Base-by-base conservation (phyloP, 2,329 filamentous ascomycete genomes). In the Triangularia setosa region DNA sequence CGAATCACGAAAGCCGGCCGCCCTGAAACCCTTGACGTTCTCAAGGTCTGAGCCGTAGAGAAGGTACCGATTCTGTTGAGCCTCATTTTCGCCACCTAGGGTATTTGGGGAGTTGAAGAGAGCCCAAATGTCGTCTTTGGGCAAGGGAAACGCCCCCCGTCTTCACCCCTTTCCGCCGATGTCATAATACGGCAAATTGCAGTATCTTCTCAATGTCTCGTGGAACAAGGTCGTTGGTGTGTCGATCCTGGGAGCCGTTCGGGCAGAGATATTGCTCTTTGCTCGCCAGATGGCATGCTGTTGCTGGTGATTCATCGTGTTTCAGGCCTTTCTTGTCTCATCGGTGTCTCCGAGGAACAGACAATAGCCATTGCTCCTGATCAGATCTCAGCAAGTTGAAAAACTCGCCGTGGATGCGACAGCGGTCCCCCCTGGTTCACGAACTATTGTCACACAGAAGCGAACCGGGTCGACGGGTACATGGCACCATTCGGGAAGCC, bases 401-500 rank as follows among this genome's bases (percentile, higher is more conserved):
- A 25, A 16, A 12, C 16, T 16, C n/a, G 53, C 53, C 23, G 25
- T n/a, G 12, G 12, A 27, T 55, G 53, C 12, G 21, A 25, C 57
- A 24, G 55, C 25, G 18, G 33, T 7, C 28, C 28, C n/a, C n/a
- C 33, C 33, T 40, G 57, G 21, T 14, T 25, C 12, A 25, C n/a
- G 40, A 44, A 44, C 30, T 6, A 33, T 40, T 59, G 57, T 59
- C 25, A 18, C 30, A 59, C 57, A 23, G 25, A 44, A 23, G 40
- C 40, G 24, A 40, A 44, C 40, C 57, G 16, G 40, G 60, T 57
- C 25, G 18, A 33, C 57, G 61, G 54, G 55, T 55, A 62, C 54
- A 58, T 58, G 54, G 61, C 55, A 58, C 61, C 61, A 58, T 62
- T 52, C 28, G 24, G 35, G 33, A 61, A 60, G 52, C 24, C 57